phyloP scores from a whole-genome alignment of 768 basidiomycete species.

The Leccinum variicolor region DNA sequence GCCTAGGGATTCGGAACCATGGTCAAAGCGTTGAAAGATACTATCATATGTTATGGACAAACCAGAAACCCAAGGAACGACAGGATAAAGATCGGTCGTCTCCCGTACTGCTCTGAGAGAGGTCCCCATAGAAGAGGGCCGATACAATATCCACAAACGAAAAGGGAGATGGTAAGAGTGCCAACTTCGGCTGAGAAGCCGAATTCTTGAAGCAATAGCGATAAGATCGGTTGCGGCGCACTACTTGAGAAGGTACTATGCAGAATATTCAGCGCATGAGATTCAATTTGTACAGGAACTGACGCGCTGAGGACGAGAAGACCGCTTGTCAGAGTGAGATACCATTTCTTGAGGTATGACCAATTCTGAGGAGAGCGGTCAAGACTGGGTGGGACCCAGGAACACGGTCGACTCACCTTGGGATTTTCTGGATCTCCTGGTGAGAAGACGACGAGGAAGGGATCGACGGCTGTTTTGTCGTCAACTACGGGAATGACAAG shows the following conservation, averaged over 20 bases:
- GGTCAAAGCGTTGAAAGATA: neutral
- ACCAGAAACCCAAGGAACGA: conserved; percentile 57
- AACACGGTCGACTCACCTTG: conserved; percentile 31
- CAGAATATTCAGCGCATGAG: neutral
- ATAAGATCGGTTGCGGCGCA: conserved; percentile 49
- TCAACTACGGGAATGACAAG: conserved; percentile 8
- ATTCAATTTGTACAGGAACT: conserved; percentile 11
- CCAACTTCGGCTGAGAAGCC: conserved; percentile 48
- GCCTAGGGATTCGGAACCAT: conserved; percentile 30
- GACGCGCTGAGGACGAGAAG: conserved; percentile 55
- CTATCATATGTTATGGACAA: conserved; percentile 10
- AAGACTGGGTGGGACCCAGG: neutral
- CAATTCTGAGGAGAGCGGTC: conserved; percentile 40
- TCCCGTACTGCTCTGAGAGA: conserved; percentile 52
- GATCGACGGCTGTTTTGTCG: conserved; percentile 19
- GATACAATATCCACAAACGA: conserved; percentile 65
- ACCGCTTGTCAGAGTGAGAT: conserved; percentile 46
- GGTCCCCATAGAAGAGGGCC: conserved; percentile 63
- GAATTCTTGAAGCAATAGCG: conserved; percentile 44
- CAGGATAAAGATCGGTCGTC: conserved; percentile 54
- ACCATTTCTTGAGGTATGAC: conserved; percentile 46
- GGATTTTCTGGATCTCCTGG: conserved; percentile 45
- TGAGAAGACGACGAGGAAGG: conserved; percentile 31
- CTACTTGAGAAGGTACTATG: conserved; percentile 61
- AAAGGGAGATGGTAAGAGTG: conserved; percentile 56